Percentiles rank a stretch among this genome's conserved stretches.
These are phyloP conservation scores for Scytalidium sp. DNA, from an alignment of 2,329 filamentous ascomycete species.

Conservation along the genomic window DNA sequence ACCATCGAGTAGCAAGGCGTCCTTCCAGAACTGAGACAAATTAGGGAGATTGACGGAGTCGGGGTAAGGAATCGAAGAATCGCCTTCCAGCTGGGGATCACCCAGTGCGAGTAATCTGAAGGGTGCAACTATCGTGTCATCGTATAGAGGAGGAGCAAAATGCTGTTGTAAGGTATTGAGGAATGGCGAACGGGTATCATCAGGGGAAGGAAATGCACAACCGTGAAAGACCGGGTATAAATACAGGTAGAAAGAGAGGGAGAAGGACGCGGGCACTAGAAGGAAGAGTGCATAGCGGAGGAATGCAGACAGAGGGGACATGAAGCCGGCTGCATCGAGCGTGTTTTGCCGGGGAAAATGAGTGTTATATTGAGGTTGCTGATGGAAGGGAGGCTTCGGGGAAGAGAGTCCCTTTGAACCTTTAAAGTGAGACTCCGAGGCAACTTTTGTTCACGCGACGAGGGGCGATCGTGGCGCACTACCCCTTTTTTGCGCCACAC, in stretches of 20 bases:
- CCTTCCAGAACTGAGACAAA: constrained; percentile 33
- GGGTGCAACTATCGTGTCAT: constrained; percentile 50
- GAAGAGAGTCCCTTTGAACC: no score
- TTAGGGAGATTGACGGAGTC: constrained; percentile 54
- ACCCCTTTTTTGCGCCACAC: background rate
- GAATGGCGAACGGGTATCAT: constrained; percentile 20
- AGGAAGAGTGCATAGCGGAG: constrained; percentile 38
- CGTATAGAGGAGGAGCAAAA: constrained; percentile 19
- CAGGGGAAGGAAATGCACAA: constrained; percentile 69
- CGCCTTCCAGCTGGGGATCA: constrained; percentile 91
- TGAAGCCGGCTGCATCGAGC: constrained; percentile 18
- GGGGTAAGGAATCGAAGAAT: constrained; percentile 71
- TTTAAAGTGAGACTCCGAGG: no score
- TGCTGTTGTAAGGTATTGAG: constrained; percentile 21
- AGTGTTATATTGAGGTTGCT: background rate
- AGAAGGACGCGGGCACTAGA: constrained; percentile 63
- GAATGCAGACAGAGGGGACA: constrained; percentile 25
- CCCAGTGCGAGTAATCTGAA: constrained; percentile 86
- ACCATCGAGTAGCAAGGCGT: constrained; percentile 28
- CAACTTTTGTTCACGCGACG: no score
- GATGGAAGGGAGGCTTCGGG: background rate
- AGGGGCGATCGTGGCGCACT: background rate
- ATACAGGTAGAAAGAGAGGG: constrained; percentile 77
- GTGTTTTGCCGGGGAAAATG: background rate
- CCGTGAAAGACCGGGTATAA: constrained; percentile 77